phyloP scores from a whole-genome alignment of 2,329 filamentous ascomycete species.

The Fusarium papillatum region DNA sequence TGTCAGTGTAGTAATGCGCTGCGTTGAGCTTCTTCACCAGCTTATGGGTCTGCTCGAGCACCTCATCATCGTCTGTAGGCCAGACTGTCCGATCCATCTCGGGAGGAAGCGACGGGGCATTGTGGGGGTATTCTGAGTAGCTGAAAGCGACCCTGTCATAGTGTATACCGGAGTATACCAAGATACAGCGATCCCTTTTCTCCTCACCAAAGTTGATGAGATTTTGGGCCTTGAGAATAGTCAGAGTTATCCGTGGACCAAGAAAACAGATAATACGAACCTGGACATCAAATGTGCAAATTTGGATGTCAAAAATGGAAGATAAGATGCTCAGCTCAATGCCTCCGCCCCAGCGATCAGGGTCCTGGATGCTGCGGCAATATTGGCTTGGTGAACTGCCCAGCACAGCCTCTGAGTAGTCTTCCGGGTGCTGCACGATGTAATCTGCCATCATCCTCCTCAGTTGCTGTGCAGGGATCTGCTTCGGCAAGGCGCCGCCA shows the following conservation, averaged over 20 bases:
- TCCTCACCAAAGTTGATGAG: conserved; percentile 81
- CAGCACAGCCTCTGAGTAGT: conserved; percentile 83
- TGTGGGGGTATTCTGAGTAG: conserved; percentile 69
- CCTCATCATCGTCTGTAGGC: conserved; percentile 68
- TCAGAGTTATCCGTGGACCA: neutral
- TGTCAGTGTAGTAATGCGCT: conserved; percentile 91
- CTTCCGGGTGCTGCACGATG: conserved; percentile 79
- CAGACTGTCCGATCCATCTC: conserved; percentile 80
- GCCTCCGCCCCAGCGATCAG: conserved; percentile 90
- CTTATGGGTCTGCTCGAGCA: conserved; percentile 77
- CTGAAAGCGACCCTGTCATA: conserved; percentile 91
- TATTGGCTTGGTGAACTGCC: conserved; percentile 82
- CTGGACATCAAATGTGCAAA: conserved; percentile 86
- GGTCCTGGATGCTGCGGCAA: conserved; percentile 83
- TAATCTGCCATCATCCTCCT: conserved; percentile 83
- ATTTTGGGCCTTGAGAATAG: conserved; percentile 45
- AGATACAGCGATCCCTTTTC: conserved; percentile 76
- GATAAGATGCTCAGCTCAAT: conserved; percentile 92
- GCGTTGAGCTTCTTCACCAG: conserved; percentile 76
- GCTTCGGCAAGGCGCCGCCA: conserved; percentile 79
- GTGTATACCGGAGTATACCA: conserved; percentile 94
- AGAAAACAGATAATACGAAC: conserved; percentile 42
- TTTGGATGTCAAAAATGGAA: conserved; percentile 87
- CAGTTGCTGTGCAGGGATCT: conserved; percentile 66
- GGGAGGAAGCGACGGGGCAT: conserved; percentile 70